phyloP scores from a whole-genome alignment of 139 green algal species.

The Pycnococcus provasolii region DNA sequence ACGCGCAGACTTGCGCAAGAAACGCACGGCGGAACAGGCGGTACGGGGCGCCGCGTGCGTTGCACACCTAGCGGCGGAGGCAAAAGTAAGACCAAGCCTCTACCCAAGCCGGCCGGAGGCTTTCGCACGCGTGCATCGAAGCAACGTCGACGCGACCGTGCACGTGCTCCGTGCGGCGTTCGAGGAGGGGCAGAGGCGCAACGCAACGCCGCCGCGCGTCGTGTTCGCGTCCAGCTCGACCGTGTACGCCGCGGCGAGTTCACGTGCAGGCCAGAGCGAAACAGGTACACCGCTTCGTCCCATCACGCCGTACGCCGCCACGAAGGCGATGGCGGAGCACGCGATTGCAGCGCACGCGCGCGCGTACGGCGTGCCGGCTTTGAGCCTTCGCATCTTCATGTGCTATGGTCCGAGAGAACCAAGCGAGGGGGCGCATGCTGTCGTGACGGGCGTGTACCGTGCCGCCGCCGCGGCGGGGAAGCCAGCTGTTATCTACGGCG shows the following conservation, averaged over 20 bases:
- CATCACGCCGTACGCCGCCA: slow-evolving; percentile 14
- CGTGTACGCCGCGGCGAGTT: slow-evolving; percentile 1
- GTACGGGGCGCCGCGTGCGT: background rate
- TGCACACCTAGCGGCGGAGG: slow-evolving; percentile 5
- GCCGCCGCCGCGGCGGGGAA: background rate
- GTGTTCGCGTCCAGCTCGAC: slow-evolving; percentile 14
- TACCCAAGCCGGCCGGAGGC: background rate
- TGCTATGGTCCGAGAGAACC: slow-evolving; percentile 13
- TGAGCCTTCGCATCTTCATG: slow-evolving; percentile 15
- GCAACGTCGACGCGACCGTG: slow-evolving; percentile 13
- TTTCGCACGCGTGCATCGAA: background rate
- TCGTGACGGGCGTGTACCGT: slow-evolving; percentile 17
- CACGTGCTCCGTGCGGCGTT: slow-evolving; percentile 7
- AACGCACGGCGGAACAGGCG: background rate
- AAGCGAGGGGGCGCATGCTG: background rate
- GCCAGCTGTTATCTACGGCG: slow-evolving; percentile 6
- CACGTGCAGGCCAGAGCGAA: background rate
- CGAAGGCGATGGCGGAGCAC: slow-evolving; percentile 9
- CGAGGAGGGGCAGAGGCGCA: background rate
- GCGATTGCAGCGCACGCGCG: background rate
- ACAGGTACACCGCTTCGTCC: background rate
- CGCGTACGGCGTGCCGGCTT: slow-evolving; percentile 3
- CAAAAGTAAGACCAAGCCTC: slow-evolving; percentile 1
- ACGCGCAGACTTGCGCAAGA: background rate
- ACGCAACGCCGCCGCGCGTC: background rate